Conservation (phyloP, 2,329 filamentous ascomycete genomes). For the Fusarium veterinarium region DNA sequence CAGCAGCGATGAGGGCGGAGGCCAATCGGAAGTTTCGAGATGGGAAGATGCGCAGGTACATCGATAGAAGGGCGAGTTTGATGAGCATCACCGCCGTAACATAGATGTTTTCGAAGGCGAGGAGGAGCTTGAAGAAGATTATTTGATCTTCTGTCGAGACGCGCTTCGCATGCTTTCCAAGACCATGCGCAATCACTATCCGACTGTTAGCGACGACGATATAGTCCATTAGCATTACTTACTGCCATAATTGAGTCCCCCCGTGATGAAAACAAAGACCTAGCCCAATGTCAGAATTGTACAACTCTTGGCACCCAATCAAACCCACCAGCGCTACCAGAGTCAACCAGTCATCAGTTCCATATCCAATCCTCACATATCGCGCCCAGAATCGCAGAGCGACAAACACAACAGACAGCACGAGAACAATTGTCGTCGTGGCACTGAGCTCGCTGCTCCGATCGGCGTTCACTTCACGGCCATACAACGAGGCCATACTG, state of each 20-base stretch:
- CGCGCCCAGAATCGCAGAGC: constrained; percentile 24
- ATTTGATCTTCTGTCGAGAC: constrained; percentile 1
- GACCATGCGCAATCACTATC: constrained; percentile 29
- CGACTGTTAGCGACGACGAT: background rate
- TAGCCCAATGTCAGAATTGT: constrained; percentile 2
- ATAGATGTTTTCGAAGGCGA: constrained; percentile 31
- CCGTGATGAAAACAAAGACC: constrained; percentile 23
- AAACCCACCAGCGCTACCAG: constrained; percentile 17
- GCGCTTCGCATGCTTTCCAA: constrained; percentile 4
- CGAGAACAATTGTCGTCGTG: constrained; percentile 15
- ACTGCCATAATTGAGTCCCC: constrained; percentile 30
- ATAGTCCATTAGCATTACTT: background rate
- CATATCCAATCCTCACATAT: constrained; percentile 9
- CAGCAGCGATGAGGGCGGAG: constrained; percentile 5
- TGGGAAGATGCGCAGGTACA: constrained; percentile 32
- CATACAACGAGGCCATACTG: background rate
- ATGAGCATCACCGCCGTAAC: constrained; percentile 28
- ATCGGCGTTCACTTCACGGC: background rate
- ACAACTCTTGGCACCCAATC: background rate
- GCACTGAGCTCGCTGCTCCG: constrained; percentile 12
- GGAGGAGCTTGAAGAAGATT: constrained; percentile 24
- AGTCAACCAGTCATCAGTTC: constrained; percentile 24
- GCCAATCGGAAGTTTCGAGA: constrained; percentile 15
- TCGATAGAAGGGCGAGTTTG: constrained; percentile 21
- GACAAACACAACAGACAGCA: constrained; percentile 11